phyloP scores from a whole-genome alignment of 1,139 yeast species.

The Zygosaccharomyces pseudobailii region DNA sequence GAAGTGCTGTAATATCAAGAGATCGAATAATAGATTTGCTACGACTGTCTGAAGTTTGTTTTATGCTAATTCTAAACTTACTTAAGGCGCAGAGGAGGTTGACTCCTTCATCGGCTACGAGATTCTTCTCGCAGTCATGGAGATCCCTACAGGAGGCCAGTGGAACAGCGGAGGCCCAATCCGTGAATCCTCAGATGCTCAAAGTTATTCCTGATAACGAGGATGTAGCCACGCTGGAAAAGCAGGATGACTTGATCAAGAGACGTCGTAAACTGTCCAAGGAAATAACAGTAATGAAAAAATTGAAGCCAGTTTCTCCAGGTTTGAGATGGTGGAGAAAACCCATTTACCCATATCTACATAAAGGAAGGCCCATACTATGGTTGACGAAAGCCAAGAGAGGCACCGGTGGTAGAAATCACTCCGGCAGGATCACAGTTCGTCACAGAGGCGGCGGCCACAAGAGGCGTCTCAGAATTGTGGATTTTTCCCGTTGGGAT shows the following conservation, averaged over 20 bases:
- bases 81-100: constrained; percentile 5
- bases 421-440: constrained; percentile 81
- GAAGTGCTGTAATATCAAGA: not conserved
- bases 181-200: constrained; percentile 24
- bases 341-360: constrained; percentile 82
- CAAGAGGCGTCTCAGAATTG: constrained; percentile 75
- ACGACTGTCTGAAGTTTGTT: not conserved
- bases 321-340: constrained; percentile 85
- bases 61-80: constrained; percentile 8
- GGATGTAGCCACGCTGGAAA: constrained; percentile 66
- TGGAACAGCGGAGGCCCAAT: not conserved
- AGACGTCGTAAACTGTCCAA: constrained; percentile 71
- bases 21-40: not conserved
- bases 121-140: constrained; percentile 6
- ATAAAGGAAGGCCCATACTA: constrained; percentile 77
- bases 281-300: constrained; percentile 66
- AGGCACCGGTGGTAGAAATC: constrained; percentile 83
- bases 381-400: constrained; percentile 72
- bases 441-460: constrained; percentile 98
- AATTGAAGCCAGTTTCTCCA: constrained; percentile 77
- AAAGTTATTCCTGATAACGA: constrained; percentile 40
- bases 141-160: constrained; percentile 7
- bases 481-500: constrained; percentile 66
- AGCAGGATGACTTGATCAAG: constrained; percentile 66
- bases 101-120: constrained; percentile 2